Conservation (phyloP, 768 basidiomycete species). For the Termitomyces sp. region DNA sequence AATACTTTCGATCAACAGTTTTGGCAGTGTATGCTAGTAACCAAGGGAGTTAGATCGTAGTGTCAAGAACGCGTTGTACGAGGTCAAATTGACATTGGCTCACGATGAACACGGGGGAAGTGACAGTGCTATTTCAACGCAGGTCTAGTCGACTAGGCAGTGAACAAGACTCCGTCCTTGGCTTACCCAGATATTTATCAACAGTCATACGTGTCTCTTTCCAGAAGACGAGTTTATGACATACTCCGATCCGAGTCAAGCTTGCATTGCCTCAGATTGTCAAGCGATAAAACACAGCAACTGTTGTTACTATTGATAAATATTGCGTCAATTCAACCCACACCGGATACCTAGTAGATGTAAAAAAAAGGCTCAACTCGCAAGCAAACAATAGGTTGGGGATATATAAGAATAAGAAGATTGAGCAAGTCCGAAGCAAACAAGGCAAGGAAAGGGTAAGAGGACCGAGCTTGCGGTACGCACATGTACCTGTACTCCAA, state of each 20-base stretch:
- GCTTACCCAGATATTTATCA: not conserved
- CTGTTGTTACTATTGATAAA: too few relatives aligned
- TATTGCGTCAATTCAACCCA: slow-evolving; percentile 6
- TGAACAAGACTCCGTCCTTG: not conserved
- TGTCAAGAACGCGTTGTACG: too few relatives aligned
- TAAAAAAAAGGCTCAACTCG: slow-evolving; percentile 1
- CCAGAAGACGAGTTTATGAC: not conserved
- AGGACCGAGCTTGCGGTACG: slow-evolving; percentile 1
- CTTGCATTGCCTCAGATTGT: not conserved
- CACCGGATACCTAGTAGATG: not conserved
- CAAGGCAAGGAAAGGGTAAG: not conserved
- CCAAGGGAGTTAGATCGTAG: too few relatives aligned
- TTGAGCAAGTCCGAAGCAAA: not conserved
- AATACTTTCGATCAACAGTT: not conserved
- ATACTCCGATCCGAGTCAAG: too few relatives aligned
- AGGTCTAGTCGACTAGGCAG: not conserved
- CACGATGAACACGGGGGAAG: too few relatives aligned
- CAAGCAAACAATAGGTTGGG: slow-evolving; percentile 4
- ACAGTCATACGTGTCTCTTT: not conserved
- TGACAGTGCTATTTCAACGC: too few relatives aligned
- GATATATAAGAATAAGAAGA: slow-evolving; percentile 1
- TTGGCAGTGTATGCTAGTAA: not conserved
- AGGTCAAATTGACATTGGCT: too few relatives aligned
- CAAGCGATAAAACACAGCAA: too few relatives aligned
- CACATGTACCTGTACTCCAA: slow-evolving; percentile 5